Percentiles rank a stretch among this genome's conserved stretches.
Conservation (phyloP, 345 rosid species). For the Citrus cavaleriei region DNA sequence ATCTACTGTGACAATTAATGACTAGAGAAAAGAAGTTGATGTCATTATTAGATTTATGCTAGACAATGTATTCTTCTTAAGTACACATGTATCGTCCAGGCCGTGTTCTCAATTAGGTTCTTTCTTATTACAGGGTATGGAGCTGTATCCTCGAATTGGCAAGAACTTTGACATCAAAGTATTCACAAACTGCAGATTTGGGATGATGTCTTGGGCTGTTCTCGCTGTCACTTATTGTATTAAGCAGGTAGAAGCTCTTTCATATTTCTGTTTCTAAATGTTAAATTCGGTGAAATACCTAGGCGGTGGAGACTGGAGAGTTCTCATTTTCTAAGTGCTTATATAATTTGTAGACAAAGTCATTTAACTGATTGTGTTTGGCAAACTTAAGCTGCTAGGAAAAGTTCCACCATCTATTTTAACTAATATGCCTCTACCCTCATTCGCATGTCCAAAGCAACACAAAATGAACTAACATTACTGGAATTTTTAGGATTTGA, state of each 20-base stretch:
- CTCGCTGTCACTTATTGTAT: slow-evolving; percentile 97
- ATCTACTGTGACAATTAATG: background rate
- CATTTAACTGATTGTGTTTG: background rate
- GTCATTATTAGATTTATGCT: background rate
- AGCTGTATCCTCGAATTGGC: slow-evolving; percentile 96
- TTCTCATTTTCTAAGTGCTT: background rate
- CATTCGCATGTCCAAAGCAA: background rate
- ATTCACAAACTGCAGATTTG: slow-evolving; percentile 97
- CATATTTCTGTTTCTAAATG: background rate
- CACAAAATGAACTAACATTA: background rate
- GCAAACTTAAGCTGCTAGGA: background rate
- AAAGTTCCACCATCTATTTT: background rate
- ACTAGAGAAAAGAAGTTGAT: background rate
- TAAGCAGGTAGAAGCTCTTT: slow-evolving; percentile 65
- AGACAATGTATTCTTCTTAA: background rate
- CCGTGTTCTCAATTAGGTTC: slow-evolving; percentile 16
- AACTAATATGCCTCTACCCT: background rate
- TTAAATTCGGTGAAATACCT: background rate
- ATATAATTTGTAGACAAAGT: background rate
- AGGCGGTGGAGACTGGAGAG: background rate
- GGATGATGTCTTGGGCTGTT: slow-evolving; percentile 99
- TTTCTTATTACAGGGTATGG: slow-evolving; percentile 79
- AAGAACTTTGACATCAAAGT: slow-evolving; percentile 95
- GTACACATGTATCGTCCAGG: background rate
- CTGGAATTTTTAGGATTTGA: background rate